Percentiles rank a stretch among this genome's conserved stretches.
Conservation (phyloP, 352 stramenopile genomes). For the Phytophthora vignae region DNA sequence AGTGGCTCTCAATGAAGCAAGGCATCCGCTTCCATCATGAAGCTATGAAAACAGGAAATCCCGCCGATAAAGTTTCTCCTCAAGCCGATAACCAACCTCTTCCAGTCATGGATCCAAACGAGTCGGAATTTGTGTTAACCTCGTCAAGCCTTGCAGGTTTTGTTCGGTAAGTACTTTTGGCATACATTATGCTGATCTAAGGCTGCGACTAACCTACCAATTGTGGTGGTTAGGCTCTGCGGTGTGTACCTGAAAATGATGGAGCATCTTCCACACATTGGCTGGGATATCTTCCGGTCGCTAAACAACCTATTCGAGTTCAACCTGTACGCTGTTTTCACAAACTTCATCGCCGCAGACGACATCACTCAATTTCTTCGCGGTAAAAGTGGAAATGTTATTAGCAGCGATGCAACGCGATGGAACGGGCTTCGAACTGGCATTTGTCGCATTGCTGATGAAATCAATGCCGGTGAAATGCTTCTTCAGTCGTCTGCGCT, state of each 20-base stretch:
- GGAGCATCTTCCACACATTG: conserved; percentile 76
- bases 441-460: conserved; percentile 65
- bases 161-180: conserved; percentile 53
- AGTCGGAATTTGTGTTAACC: conserved; percentile 74
- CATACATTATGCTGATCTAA: background rate
- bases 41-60: conserved; percentile 11
- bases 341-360: conserved; percentile 59
- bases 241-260: conserved; percentile 91
- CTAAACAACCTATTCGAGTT: conserved; percentile 88
- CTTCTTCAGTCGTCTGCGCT: conserved; percentile 56
- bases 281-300: conserved; percentile 72
- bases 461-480: conserved; percentile 55
- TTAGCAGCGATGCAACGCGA: conserved; percentile 34
- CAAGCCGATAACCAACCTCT: conserved; percentile 29
- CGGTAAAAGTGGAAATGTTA: conserved; percentile 31
- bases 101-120: conserved; percentile 42
- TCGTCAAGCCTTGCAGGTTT: conserved; percentile 78
- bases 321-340: conserved; percentile 81
- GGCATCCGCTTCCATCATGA: conserved; percentile 60
- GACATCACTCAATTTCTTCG: conserved; percentile 64
- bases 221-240: conserved; percentile 57
- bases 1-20: conserved; percentile 71
- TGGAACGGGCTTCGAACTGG: conserved; percentile 55
- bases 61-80: conserved; percentile 13
- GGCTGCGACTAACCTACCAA: background rate